A percentile compares a stretch with the other conserved stretches of the same genome.
These are phyloP conservation scores for Phytophthora cryptogea DNA, from an alignment of 352 stramenopile genomes.

Conservation along the genomic window DNA sequence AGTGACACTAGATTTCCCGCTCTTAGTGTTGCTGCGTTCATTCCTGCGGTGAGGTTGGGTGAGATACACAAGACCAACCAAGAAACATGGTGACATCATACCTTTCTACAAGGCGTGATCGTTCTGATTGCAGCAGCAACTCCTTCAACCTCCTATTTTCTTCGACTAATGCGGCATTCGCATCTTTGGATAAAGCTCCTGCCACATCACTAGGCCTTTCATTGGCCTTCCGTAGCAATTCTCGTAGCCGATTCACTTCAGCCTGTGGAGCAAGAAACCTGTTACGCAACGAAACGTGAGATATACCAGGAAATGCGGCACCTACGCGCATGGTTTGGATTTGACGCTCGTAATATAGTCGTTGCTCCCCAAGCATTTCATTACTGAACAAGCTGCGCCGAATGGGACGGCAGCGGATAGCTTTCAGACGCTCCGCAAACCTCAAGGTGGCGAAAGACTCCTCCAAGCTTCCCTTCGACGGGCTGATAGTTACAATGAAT, in stretches of 20 bases:
- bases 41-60: conserved; percentile 13
- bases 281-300: background rate
- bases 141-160: conserved; percentile 71
- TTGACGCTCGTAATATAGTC: conserved; percentile 69
- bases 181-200: conserved; percentile 24
- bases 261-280: conserved; percentile 27
- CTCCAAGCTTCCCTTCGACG: conserved; percentile 55
- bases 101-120: conserved; percentile 48
- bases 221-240: conserved; percentile 49
- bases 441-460: conserved; percentile 73
- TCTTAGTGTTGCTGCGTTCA: conserved; percentile 16
- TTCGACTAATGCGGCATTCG: conserved; percentile 58
- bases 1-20: background rate
- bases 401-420: conserved; percentile 59
- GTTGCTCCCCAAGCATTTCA: conserved; percentile 57
- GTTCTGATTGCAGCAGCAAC: conserved; percentile 57
- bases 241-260: conserved; percentile 58
- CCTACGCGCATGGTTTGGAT: conserved; percentile 71
- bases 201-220: conserved; percentile 33
- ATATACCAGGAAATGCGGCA: background rate
- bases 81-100: conserved; percentile 18
- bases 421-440: conserved; percentile 70
- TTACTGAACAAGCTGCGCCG: conserved; percentile 53
- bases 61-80: background rate
- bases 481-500: conserved; percentile 75